Base-by-base conservation (phyloP, 345 rosid species). In the Ricinus communis region DNA sequence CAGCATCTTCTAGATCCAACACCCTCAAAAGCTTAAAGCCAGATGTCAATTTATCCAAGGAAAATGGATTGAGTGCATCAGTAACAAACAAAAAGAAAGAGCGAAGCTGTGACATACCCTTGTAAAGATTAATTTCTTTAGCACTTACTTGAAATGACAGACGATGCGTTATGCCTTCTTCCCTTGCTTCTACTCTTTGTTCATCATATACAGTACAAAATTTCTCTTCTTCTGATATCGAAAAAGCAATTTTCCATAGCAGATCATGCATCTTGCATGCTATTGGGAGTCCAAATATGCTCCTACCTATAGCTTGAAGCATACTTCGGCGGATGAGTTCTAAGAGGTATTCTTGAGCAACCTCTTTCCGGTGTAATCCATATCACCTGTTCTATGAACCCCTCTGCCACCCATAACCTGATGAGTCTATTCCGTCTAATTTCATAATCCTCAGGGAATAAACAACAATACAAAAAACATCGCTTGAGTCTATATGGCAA, bases 331-430 rank as follows among this genome's bases (percentile, higher is more conserved):
- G 54, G 18, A 82, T 74, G 62, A 82, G 81, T 31, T 84, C 85
- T 60, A 50, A 70, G 1, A 80, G 70, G 45, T 80, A 82, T 43
- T 45, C 52, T 16, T 80, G 81, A 30, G 82, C 72, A 21, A 79
- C 81, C 25, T 76, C 84, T 67, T n/a, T 82, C 87, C 19, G 77
- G 70, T 19, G 67, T 40, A 18, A 47, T 61, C 28, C 61, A 51
- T 10, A 25, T 19, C 31, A 28, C 53, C 0, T 56, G 50, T 53
- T 78, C 77, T 22, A 80, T 49, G 50, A 79, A 79, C 30, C 79
- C 80, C 67, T 76, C 82, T 30, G 81, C 77, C 65, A 83, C 72
- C 83, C 85, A 82, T 66, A 80, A 43, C 56, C 75, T 71, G 38
- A 72, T 38, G 4, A 83, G 66, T 59, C 66, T 65, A 30, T 75